Evolutionary conservation across 257 asterid genomes (phyloP).

Genomic region (Verbena officinalis): DNA sequence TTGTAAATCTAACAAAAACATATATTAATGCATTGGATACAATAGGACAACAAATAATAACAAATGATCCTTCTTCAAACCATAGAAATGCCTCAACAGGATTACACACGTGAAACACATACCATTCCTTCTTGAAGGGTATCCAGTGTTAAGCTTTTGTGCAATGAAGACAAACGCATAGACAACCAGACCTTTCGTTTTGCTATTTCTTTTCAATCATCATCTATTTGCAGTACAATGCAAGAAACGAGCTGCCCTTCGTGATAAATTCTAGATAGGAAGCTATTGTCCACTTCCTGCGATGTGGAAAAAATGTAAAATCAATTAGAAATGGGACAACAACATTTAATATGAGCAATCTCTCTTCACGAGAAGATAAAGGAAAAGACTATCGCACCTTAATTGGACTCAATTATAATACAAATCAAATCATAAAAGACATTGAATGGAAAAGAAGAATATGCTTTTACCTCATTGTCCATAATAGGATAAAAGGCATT

Average conservation of each 20-base stretch:
- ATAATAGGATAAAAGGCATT: slow-evolving; percentile 73
- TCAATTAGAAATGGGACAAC: slow-evolving; percentile 1
- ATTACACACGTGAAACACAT: slow-evolving; percentile 30
- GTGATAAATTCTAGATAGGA: slow-evolving; percentile 69
- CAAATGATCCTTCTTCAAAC: slow-evolving; percentile 23
- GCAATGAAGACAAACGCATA: slow-evolving; percentile 70
- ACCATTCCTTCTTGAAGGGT: slow-evolving; percentile 97
- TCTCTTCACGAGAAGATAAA: slow-evolving; percentile 6
- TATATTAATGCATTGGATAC: slow-evolving; percentile 5
- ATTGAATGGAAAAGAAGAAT: slow-evolving; percentile 17
- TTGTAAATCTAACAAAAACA: neutral
- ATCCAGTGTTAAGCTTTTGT: slow-evolving; percentile 73
- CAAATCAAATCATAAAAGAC: neutral
- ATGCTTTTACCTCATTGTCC: slow-evolving; percentile 49
- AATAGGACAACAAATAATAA: slow-evolving; percentile 5
- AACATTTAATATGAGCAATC: neutral
- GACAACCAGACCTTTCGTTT: slow-evolving; percentile 95
- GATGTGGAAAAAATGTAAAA: slow-evolving; percentile 30
- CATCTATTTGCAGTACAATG: slow-evolving; percentile 76
- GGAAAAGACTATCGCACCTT: neutral
- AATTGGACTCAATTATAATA: neutral
- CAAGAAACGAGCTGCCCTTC: slow-evolving; percentile 91
- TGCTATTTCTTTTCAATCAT: slow-evolving; percentile 75
- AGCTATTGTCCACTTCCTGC: slow-evolving; percentile 55
- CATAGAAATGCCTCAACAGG: slow-evolving; percentile 3